Percentiles rank a stretch among this genome's conserved stretches.
Conservation (phyloP, 345 rosid species). For the Aethionema arabicum region DNA sequence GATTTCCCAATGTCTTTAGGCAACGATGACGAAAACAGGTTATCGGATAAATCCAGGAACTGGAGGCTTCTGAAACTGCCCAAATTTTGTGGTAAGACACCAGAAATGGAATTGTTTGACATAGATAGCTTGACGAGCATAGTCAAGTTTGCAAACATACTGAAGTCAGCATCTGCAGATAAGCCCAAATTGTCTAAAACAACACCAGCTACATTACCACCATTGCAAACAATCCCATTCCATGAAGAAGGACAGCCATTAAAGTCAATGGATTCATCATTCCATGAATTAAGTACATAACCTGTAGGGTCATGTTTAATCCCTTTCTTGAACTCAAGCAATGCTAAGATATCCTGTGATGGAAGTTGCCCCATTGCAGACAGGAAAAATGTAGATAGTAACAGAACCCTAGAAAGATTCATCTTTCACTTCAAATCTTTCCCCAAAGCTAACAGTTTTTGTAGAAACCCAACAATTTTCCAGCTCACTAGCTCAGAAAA, state of each 20-base stretch:
- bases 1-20: conserved; percentile 67
- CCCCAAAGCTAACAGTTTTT: conserved; percentile 23
- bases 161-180: conserved; percentile 77
- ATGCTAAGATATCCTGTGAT: conserved; percentile 89
- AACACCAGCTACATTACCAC: conserved; percentile 85
- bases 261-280: conserved; percentile 90
- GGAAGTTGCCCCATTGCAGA: conserved; percentile 86
- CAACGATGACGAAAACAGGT: conserved; percentile 62
- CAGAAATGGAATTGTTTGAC: conserved; percentile 82
- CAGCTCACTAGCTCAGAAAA: conserved; percentile 25
- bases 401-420: conserved; percentile 51
- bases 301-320: conserved; percentile 97
- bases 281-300: conserved; percentile 89
- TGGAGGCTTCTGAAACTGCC: conserved; percentile 69
- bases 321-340: conserved; percentile 95
- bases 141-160: conserved; percentile 77
- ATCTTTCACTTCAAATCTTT: conserved; percentile 33
- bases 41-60: conserved; percentile 77
- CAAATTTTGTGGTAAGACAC: conserved; percentile 60
- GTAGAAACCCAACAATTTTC: conserved; percentile 22
- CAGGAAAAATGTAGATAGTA: conserved; percentile 47
- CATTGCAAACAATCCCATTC: conserved; percentile 94
- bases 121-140: conserved; percentile 87
- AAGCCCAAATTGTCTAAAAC: conserved; percentile 76
- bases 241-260: conserved; percentile 96